Base-by-base conservation (phyloP, 768 basidiomycete genomes). In the Phylloporus arenicola region DNA sequence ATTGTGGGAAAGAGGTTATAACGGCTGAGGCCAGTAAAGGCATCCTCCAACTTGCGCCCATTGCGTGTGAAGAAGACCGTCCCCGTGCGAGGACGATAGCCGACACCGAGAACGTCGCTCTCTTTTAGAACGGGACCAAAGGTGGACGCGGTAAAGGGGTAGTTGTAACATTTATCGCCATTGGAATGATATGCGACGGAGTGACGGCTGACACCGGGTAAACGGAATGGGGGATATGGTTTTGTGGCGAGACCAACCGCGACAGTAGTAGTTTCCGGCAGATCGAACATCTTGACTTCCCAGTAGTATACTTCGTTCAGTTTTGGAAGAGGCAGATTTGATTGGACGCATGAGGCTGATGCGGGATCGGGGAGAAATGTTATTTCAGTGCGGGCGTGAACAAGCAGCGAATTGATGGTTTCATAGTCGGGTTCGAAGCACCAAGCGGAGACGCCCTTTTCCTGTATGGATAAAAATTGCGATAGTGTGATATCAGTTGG, bases 41-140 rank as follows among this genome's bases (percentile, higher is more conserved):
- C 94, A 67, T 99, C 96, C 59, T 97, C 95, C 68, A 92, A 82
- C 72, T 93, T 96, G 53, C 93, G 84, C 29, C 96, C 96, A 61
- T 99, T 99, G 52, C 94, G 86, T 34, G 96, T 98, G 76, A 90
- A 99, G 73, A 99, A 99, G n/a, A 99, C 92, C 0, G 92, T 94
- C 25, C 96, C 96, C 3, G 89, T 91, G 35, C 96, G 84, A 5
- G 96, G 96, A 20, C 93, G 84, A 71, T 96, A 99, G 5, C 94
- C 96, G 19, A 98, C 80, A 27, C 96, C 96, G 27, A 99, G 77
- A 0, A 96, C 91, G 66, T 99, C 96, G 17, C 96, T 94, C 67
- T 97, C 92, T 63, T 90, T 89, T 49, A 98, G 74, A 2, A 74
- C 61, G 2, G 92, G 83, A 6, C 94, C 95, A 63, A 92, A 92